Conservation (phyloP, 2,329 filamentous ascomycete genomes). For the Neofusicoccum ribis region DNA sequence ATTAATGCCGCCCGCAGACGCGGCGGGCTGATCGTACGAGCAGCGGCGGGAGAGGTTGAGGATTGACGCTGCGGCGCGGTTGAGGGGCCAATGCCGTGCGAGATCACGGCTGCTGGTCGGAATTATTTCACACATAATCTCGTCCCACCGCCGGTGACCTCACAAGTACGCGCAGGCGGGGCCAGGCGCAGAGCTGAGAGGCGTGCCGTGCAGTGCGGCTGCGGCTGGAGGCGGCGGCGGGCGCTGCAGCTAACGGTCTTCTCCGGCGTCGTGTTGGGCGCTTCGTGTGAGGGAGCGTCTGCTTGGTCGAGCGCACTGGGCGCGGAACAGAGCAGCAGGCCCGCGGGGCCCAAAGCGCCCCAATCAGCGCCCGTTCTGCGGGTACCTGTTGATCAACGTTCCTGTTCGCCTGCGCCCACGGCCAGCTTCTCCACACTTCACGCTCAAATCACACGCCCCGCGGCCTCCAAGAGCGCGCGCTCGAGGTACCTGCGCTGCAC, state of each 20-base stretch:
- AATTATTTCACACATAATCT: slow-evolving; percentile 1
- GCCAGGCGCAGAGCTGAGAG: background rate
- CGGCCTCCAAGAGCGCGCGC: background rate
- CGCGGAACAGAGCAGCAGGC: background rate
- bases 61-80: background rate
- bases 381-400: slow-evolving; percentile 9
- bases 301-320: background rate
- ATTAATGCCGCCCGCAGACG: background rate
- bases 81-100: slow-evolving; percentile 9
- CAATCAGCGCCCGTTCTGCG: background rate
- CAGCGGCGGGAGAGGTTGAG: background rate
- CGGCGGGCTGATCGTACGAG: slow-evolving; percentile 12
- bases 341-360: too few species aligned
- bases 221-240: background rate
- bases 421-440: slow-evolving; percentile 4
- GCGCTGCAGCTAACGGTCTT: slow-evolving; percentile 6
- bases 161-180: background rate
- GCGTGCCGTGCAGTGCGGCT: background rate
- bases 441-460: background rate
- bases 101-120: background rate
- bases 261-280: background rate
- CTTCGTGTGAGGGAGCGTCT: background rate
- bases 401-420: background rate
- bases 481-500: background rate
- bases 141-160: background rate